Conservation (phyloP, 257 asterid species). For the Ligustrum vulgare region DNA sequence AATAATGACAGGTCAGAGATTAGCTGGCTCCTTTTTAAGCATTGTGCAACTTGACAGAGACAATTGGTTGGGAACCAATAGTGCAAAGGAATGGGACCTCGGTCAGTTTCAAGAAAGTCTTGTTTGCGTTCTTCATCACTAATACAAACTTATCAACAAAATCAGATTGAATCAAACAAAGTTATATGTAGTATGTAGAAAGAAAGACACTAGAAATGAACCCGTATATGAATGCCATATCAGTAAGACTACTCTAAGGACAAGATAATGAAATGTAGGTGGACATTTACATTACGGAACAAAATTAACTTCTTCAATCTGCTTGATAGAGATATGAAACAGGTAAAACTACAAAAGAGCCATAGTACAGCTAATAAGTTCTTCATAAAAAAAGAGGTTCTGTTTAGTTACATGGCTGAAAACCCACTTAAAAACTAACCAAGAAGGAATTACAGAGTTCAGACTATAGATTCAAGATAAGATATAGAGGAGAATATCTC, state of each 20-base stretch:
- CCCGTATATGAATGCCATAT: background rate
- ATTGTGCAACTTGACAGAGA: background rate
- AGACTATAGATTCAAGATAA: conserved; percentile 22
- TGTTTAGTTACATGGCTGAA: conserved; percentile 37
- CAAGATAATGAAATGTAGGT: background rate
- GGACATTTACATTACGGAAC: background rate
- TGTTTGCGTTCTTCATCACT: background rate
- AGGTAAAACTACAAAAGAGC: conserved; percentile 25
- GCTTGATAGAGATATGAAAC: conserved; percentile 19
- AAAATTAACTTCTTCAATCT: conserved; percentile 12
- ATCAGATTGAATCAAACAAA: background rate
- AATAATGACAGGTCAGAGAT: no score
- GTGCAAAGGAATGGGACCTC: background rate
- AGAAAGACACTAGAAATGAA: background rate
- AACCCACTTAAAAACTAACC: conserved; percentile 28
- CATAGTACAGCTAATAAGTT: conserved; percentile 24
- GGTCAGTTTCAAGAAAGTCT: background rate
- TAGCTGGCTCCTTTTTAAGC: background rate
- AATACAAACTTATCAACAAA: background rate
- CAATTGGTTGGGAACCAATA: background rate
- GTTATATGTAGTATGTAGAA: background rate
- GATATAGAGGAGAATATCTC: conserved; percentile 26
- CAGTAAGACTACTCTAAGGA: background rate
- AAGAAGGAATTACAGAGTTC: conserved; percentile 19
- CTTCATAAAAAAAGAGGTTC: conserved; percentile 13